These are phyloP conservation scores for Phenoliferia sp. DNA, from an alignment of 1,284 basidiomycete species.

Conservation along the genomic window DNA sequence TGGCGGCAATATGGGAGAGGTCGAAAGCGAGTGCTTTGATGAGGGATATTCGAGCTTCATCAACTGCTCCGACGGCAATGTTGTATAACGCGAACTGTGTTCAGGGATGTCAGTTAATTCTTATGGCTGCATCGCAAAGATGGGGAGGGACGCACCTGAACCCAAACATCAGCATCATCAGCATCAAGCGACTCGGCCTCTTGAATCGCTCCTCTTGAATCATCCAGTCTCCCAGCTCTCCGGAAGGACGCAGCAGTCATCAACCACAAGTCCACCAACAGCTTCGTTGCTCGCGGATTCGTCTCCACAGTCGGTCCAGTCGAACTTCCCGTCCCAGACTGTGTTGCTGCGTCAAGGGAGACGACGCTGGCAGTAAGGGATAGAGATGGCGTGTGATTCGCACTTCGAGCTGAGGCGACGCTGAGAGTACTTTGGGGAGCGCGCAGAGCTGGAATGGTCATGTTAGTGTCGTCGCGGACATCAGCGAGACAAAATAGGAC, in stretches of 20 bases:
- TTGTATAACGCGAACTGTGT: slow-evolving; percentile 8
- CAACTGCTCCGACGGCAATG: slow-evolving; percentile 19
- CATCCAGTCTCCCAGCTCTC: slow-evolving; percentile 78
- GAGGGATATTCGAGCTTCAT: slow-evolving; percentile 3
- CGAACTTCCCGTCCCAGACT: neutral
- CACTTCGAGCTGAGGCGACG: no score
- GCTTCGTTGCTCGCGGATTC: slow-evolving; percentile 57
- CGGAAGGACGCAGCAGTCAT: slow-evolving; percentile 92
- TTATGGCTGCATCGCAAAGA: neutral
- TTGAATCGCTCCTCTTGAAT: slow-evolving; percentile 83
- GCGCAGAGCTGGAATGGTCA: no score
- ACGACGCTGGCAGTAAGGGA: neutral
- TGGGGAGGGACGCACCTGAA: slow-evolving; percentile 61
- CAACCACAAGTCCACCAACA: slow-evolving; percentile 85
- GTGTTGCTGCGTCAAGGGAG: neutral
- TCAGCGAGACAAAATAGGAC: no score
- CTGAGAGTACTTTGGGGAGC: no score
- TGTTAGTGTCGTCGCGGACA: no score
- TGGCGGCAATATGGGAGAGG: slow-evolving; percentile 67
- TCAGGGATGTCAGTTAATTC: neutral
- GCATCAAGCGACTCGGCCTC: slow-evolving; percentile 90
- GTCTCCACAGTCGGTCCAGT: neutral
- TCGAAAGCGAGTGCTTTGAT: slow-evolving; percentile 26
- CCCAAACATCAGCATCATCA: slow-evolving; percentile 80
- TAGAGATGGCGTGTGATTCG: neutral